Conservation (phyloP, 805 yeast genomes). For the Lipomyces yamanashiensis region DNA sequence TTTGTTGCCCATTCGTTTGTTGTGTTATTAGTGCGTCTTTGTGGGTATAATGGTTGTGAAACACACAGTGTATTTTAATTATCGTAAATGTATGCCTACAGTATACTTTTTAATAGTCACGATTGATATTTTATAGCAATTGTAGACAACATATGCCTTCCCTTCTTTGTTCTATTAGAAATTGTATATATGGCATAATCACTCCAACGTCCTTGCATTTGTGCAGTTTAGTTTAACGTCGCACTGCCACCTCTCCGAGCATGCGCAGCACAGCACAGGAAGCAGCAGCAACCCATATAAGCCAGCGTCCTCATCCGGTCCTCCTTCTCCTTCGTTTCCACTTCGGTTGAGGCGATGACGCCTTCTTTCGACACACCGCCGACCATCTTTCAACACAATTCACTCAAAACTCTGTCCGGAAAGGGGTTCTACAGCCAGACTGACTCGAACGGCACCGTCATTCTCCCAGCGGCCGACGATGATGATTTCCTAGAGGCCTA, state of each 20-base stretch:
- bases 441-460: conserved; percentile 7
- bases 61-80: background rate
- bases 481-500: conserved; percentile 7
- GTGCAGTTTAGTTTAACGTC: background rate
- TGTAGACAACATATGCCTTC: no score
- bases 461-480: conserved; percentile 2
- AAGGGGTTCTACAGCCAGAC: conserved; percentile 1
- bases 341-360: conserved; percentile 11
- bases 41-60: background rate
- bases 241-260: background rate
- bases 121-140: no score
- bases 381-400: conserved; percentile 7
- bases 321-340: background rate
- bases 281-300: background rate
- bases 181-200: background rate
- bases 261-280: background rate
- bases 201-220: no score
- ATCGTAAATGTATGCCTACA: background rate
- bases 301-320: background rate
- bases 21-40: background rate
- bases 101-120: no score
- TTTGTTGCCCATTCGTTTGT: background rate
- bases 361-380: conserved; percentile 16
- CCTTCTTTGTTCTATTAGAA: no score
- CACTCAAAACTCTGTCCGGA: background rate